Evolutionary conservation across 805 yeast genomes (phyloP).

Genomic region (Suhomyces xylopsoci): DNA sequence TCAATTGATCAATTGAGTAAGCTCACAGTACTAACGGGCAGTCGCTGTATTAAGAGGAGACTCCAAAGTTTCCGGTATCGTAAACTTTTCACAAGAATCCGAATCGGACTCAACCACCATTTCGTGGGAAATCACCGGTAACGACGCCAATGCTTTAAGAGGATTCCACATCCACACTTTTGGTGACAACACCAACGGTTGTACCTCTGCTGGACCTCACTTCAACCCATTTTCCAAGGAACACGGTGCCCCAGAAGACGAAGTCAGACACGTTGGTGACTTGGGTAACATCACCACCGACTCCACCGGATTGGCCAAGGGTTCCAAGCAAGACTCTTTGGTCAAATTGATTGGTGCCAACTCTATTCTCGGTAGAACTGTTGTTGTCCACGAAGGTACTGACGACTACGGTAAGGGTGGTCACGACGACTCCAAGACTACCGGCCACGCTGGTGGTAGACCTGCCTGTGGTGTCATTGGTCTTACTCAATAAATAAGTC

Average conservation of each 20-base stretch:
- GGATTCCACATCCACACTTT: conserved; percentile 98
- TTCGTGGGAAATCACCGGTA: conserved; percentile 86
- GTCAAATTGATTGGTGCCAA: conserved; percentile 82
- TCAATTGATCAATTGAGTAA: neutral
- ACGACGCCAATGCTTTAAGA: conserved; percentile 80
- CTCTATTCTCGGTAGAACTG: conserved; percentile 92
- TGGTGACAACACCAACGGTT: conserved; percentile 99
- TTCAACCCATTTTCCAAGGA: conserved; percentile 84
- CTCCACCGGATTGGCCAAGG: conserved; percentile 86
- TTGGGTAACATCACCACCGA: conserved; percentile 93
- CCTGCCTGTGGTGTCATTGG: conserved; percentile 99
- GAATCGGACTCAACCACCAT: conserved; percentile 83
- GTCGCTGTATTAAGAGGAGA: conserved; percentile 98
- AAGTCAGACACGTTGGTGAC: conserved; percentile 88
- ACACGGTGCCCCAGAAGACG: conserved; percentile 91
- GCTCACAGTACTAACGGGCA: conserved; percentile 18
- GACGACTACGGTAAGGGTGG: conserved; percentile 97
- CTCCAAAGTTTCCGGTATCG: conserved; percentile 82
- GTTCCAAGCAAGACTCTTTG: conserved; percentile 71
- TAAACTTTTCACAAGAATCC: conserved; percentile 77
- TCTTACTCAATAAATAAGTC: conserved; percentile 36
- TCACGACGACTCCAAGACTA: conserved; percentile 83
- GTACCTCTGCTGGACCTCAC: conserved; percentile 98
- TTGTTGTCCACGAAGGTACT: conserved; percentile 87
- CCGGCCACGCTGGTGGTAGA: conserved; percentile 98